Percentiles rank a stretch among this genome's conserved stretches.
Conservation (phyloP, 2,329 filamentous ascomycete species). For the Ceratocystis cubensis region DNA sequence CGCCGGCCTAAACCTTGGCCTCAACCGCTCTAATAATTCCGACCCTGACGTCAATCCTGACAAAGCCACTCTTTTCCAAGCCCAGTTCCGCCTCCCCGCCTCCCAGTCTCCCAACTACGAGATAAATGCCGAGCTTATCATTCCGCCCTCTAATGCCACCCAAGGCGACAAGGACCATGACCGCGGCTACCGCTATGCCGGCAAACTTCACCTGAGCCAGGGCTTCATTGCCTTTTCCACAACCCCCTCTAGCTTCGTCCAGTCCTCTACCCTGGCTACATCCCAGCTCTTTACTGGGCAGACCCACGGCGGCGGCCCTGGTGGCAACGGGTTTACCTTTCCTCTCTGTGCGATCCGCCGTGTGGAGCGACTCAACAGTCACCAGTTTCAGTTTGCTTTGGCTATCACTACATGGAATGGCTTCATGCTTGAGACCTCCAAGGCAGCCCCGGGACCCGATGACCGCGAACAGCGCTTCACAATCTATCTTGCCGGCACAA, state of each 20-base stretch:
- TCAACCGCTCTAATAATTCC: conserved; percentile 44
- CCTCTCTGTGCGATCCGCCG: conserved; percentile 82
- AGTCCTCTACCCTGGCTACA: conserved; percentile 63
- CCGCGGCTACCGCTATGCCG: conserved; percentile 75
- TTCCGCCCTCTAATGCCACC: conserved; percentile 54
- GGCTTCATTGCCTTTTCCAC: conserved; percentile 95
- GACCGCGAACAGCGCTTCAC: conserved; percentile 69
- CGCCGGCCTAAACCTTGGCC: conserved; percentile 42
- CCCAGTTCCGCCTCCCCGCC: conserved; percentile 88
- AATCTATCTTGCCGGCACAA: conserved; percentile 77
- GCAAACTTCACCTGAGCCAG: conserved; percentile 87
- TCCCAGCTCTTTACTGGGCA: conserved; percentile 82
- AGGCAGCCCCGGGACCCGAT: conserved; percentile 26
- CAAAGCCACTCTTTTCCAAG: conserved; percentile 85
- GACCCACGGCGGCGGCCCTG: conserved; percentile 82
- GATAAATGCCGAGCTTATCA: conserved; percentile 89
- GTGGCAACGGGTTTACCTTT: conserved; percentile 90
- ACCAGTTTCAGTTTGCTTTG: conserved; percentile 83
- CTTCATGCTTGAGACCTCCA: conserved; percentile 43
- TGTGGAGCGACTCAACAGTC: conserved; percentile 85
- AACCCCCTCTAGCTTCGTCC: conserved; percentile 74
- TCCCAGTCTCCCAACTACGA: conserved; percentile 89
- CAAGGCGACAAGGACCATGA: conserved; percentile 59
- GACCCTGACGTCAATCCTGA: conserved; percentile 70
- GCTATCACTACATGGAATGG: conserved; percentile 93